A percentile compares a stretch with the other conserved stretches of the same genome.
These are phyloP conservation scores for Agrocybe pediades DNA, from an alignment of 768 basidiomycete species.

Conservation along the genomic window DNA sequence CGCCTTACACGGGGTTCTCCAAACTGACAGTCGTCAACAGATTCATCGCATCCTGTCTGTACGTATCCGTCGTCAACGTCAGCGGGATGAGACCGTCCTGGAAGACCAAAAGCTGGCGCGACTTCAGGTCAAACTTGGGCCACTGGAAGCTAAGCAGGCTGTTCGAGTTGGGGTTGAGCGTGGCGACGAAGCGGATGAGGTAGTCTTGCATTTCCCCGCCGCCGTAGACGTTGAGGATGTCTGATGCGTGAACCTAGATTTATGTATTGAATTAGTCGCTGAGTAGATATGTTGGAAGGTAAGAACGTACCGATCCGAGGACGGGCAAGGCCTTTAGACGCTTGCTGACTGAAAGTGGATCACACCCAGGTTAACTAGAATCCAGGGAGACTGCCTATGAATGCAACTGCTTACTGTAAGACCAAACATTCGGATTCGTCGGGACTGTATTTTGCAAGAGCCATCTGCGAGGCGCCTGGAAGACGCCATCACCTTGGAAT, in stretches of 20 bases:
- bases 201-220: constrained; percentile 46
- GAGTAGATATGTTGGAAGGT: no score
- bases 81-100: constrained; percentile 30
- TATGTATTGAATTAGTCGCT: no score
- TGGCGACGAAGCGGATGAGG: constrained; percentile 43
- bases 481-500: constrained; percentile 45
- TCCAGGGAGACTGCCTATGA: background rate
- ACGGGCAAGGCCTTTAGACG: no score
- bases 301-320: no score
- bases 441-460: constrained; percentile 35
- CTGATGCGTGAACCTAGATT: constrained; percentile 43
- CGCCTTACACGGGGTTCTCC: constrained; percentile 18
- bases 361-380: background rate
- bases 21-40: constrained; percentile 26
- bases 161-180: constrained; percentile 19
- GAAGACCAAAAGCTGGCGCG: constrained; percentile 31
- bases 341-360: constrained; percentile 38
- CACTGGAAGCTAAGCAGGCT: constrained; percentile 16
- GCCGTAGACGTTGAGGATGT: constrained; percentile 38
- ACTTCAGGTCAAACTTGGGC: constrained; percentile 22
- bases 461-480: constrained; percentile 49
- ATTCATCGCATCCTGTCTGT: constrained; percentile 26
- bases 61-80: constrained; percentile 28
- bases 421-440: constrained; percentile 40
- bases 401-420: constrained; percentile 35